Evolutionary conservation across 352 stramenopile genomes (phyloP), one percentile per base, ranked within the genome.

Genomic region (Aphanomyces cochlioides): DNA sequence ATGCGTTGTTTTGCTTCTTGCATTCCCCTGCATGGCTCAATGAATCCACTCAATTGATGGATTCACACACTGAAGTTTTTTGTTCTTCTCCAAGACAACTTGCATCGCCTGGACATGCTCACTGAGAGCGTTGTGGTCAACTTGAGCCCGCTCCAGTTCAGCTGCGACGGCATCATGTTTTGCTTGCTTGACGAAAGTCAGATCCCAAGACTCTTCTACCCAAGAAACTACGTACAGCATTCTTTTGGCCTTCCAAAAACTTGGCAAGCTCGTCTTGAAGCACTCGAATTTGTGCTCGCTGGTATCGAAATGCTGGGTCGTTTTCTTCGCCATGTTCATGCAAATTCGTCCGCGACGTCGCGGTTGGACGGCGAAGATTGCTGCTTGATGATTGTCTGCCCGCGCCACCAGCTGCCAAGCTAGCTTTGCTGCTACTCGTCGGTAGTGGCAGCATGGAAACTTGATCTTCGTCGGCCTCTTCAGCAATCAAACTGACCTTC

Each of bases 1-100:
- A 93, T 85, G 34, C 81, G 77, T 58, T 93, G 83, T 57, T 91
- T 89, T 7, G 75, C 75, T 54, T 92, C 84, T 58, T 90, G 86
- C 1, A 83, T 83, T 7, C 74, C 73, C 59, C 86, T 93, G 12
- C 43, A 72, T 4, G 40, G 15, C 10, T 12, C 5, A 61, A 66
- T 15, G 28, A 13, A 40, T 48, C 10, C 7, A 8, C 17, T 57
- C 48, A 17, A 19, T 57, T 17, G 7, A 21, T 4, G 10, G 34
- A 12, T 8, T 8, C 17, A 78, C 73, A 38, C 76, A 90, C 84
- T 77, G 83, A 6, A 93, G 76, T 45, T 90, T 85, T 68, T 82
- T 78, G 48, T 93, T 85, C 48, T 93, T 93, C 57, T 91, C 83
- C 28, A 93, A 72, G 12, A 93, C 67, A 41, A 84, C 78, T 40